Conservation (phyloP, 345 rosid species). For the Hirschfeldia incana region DNA sequence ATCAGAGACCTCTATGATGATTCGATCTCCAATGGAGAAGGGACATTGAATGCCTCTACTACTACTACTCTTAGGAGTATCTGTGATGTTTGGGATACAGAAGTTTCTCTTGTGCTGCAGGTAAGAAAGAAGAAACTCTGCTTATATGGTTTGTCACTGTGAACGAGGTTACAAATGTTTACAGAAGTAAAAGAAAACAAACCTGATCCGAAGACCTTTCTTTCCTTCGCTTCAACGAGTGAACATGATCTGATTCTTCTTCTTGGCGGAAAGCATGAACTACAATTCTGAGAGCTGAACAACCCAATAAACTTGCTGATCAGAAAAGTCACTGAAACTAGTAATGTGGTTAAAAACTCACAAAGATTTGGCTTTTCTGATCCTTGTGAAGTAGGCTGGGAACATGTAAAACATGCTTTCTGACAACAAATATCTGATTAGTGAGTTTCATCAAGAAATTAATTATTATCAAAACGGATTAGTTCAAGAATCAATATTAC, state of each 20-base stretch:
- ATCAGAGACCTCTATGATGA: constrained; percentile 72
- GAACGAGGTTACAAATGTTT: background rate
- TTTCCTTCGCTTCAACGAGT: background rate
- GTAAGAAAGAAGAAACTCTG: background rate
- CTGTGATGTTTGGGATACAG: constrained; percentile 49
- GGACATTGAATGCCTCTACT: constrained; percentile 87
- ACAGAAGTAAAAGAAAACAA: background rate
- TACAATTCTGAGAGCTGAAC: background rate
- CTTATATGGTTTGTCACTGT: background rate
- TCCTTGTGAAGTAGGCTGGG: constrained; percentile 64
- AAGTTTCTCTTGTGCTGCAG: constrained; percentile 61
- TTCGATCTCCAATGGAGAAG: constrained; percentile 78
- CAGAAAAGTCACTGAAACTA: background rate
- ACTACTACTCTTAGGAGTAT: constrained; percentile 40
- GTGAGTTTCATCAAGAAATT: constrained; percentile 5
- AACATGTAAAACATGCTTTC: constrained; percentile 82
- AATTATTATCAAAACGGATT: background rate
- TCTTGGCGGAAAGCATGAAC: background rate
- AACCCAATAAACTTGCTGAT: background rate
- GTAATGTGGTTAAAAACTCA: constrained; percentile 45
- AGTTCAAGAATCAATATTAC: constrained; percentile 41
- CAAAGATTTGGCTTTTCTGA: constrained; percentile 75
- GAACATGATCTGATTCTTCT: background rate
- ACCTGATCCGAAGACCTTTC: background rate
- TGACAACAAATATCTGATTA: constrained; percentile 38